Evolutionary conservation across 2,329 filamentous ascomycete species (phyloP), one percentile per base, ranked within the genome.

Genomic region (Nigrospora oryzae): DNA sequence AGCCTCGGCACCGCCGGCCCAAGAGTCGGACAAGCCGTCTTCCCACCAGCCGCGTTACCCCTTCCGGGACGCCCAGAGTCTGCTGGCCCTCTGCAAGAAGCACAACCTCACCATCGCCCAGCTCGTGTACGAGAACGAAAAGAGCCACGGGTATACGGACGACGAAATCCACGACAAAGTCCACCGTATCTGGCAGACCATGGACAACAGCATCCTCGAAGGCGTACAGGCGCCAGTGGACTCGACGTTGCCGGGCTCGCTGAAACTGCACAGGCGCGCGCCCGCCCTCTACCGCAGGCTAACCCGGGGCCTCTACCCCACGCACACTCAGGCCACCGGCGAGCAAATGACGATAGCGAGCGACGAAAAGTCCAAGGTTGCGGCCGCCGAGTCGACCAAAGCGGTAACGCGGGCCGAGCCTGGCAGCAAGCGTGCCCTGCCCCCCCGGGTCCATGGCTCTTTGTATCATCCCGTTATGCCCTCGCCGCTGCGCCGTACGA

Each of bases 61-160:
- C 1, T 74, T 74, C 55, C 68, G 66, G 34, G 66, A 74, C 38
- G 70, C 68, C 7, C 56, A 56, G 40, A 74, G 70, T 49, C 54
- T 74, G 23, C 53, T 74, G 37, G 61, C 66, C 4, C 54, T 74
- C 2, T 74, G 71, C 45, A 64, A 68, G 40, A 69, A 71, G 49
- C 68, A 74, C 54, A 74, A 74, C 44, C 57, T 74, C 7, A 74
- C 71, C 4, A 74, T 74, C 28, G 71, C 71, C 1, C 71, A 74
- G 50, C 50, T 74, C 30, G 71, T 74, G 4, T 74, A 73, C 46
- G 70, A 74, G 53, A 74, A 74, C 43, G 71, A 74, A 48, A 74
- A 70, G 59, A 71, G 71, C 50, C 64, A 70, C 5, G 71, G 71
- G 10, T 72, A 73, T 45, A 68, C 67, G 0, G 69, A 74, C 38